phyloP scores from a whole-genome alignment of 805 yeast genomes.

The Kazachstania kunashirensis region DNA sequence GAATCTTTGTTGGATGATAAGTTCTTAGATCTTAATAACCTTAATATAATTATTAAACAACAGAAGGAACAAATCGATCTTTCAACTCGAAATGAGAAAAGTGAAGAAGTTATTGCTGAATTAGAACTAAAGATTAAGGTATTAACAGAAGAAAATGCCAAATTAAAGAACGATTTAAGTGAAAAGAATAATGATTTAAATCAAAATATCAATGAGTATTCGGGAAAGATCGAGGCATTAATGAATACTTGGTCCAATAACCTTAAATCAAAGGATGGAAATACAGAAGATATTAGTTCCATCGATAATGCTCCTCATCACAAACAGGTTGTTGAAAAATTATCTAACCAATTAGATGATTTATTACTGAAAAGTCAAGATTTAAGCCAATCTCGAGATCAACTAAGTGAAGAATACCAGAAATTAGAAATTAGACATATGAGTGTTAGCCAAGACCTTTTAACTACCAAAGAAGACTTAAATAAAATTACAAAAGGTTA shows the following conservation, averaged over 20 bases:
- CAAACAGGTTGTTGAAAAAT: conserved; percentile 29
- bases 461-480: conserved; percentile 30
- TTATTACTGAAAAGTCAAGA: conserved; percentile 40
- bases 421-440: conserved; percentile 23
- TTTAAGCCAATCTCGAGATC: conserved; percentile 27
- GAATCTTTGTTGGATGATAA: conserved; percentile 46
- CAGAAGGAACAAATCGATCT: conserved; percentile 40
- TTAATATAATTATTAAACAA: conserved; percentile 45
- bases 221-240: conserved; percentile 22
- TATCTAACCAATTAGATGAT: conserved; percentile 51
- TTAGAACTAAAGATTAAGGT: conserved; percentile 39
- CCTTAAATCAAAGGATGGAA: background rate
- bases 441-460: conserved; percentile 17
- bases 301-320: conserved; percentile 11
- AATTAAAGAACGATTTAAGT: conserved; percentile 32
- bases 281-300: background rate
- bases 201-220: conserved; percentile 21
- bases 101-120: conserved; percentile 39
- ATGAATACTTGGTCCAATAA: conserved; percentile 21
- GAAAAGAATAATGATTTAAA: conserved; percentile 28
- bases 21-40: conserved; percentile 40
- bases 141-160: conserved; percentile 36
- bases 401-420: conserved; percentile 27
- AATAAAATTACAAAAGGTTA: conserved; percentile 52
- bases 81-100: conserved; percentile 32